Evolutionary conservation across 345 rosid species (phyloP).

Genomic region (Turritis glabra): DNA sequence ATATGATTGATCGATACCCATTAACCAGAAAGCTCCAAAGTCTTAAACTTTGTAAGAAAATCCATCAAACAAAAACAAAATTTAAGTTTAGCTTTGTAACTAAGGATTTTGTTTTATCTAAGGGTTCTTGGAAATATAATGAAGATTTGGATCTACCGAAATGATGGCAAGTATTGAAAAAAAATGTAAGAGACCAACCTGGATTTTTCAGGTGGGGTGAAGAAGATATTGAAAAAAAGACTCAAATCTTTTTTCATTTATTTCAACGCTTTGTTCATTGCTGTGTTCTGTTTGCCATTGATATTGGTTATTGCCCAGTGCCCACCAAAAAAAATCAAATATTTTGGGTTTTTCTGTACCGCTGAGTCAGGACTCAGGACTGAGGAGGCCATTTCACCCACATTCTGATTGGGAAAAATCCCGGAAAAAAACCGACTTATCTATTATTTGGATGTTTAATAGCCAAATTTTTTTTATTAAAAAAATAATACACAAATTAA

Average conservation of each 20-base stretch:
- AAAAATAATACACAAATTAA: too few species aligned
- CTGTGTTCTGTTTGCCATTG: slow-evolving; percentile 48
- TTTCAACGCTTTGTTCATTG: slow-evolving; percentile 40
- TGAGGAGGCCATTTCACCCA: slow-evolving; percentile 25
- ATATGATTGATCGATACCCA: slow-evolving; percentile 67
- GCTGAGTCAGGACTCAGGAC: slow-evolving; percentile 19
- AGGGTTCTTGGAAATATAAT: slow-evolving; percentile 23
- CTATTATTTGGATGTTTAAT: too few species aligned
- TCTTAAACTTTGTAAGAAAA: slow-evolving; percentile 31
- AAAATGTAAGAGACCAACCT: slow-evolving; percentile 38
- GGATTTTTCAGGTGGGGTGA: slow-evolving; percentile 42
- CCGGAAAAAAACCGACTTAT: too few species aligned
- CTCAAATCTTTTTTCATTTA: slow-evolving; percentile 41
- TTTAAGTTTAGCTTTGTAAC: slow-evolving; percentile 6
- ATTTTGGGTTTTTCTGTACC: slow-evolving; percentile 18
- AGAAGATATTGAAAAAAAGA: slow-evolving; percentile 46
- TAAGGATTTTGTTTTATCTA: slow-evolving; percentile 21
- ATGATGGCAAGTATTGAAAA: slow-evolving; percentile 32
- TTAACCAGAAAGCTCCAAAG: slow-evolving; percentile 43
- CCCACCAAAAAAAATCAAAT: slow-evolving; percentile 39
- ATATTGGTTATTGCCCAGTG: slow-evolving; percentile 36
- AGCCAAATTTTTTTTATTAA: too few species aligned
- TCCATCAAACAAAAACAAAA: slow-evolving; percentile 9
- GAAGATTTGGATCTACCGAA: slow-evolving; percentile 16
- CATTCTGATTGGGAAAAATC: too few species aligned